A percentile compares a stretch with the other conserved stretches of the same genome.
Conservation (phyloP, 1,139 yeast species). For the Lodderomyces parapsilosis region DNA sequence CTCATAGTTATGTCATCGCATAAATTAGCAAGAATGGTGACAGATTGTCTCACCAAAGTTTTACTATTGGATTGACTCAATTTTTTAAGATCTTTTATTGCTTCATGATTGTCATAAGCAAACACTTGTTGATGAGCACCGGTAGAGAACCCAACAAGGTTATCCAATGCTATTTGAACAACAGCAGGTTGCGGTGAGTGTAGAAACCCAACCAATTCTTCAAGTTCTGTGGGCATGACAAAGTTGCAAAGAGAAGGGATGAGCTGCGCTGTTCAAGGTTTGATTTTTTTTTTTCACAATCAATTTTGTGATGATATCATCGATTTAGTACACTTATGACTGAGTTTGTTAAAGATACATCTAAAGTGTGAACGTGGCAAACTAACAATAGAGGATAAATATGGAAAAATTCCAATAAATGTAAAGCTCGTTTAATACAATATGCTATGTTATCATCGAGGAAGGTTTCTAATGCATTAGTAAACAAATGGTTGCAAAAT, state of each 20-base stretch:
- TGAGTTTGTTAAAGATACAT: background rate
- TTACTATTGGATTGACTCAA: slow-evolving; percentile 47
- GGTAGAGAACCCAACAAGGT: slow-evolving; percentile 78
- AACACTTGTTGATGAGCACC: slow-evolving; percentile 68
- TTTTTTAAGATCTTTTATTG: slow-evolving; percentile 71
- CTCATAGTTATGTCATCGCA: slow-evolving; percentile 72
- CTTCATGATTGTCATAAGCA: slow-evolving; percentile 65
- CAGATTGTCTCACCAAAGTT: slow-evolving; percentile 62
- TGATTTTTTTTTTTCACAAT: slow-evolving; percentile 4
- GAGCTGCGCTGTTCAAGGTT: too few relatives aligned
- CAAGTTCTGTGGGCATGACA: slow-evolving; percentile 58
- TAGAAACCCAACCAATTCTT: slow-evolving; percentile 75
- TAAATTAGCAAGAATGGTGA: slow-evolving; percentile 78
- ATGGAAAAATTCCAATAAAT: too few relatives aligned
- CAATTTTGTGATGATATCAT: slow-evolving; percentile 3
- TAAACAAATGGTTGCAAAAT: too few relatives aligned
- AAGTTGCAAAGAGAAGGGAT: too few relatives aligned
- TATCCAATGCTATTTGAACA: slow-evolving; percentile 80
- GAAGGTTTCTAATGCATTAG: too few relatives aligned
- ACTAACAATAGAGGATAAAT: too few relatives aligned
- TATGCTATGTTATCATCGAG: too few relatives aligned
- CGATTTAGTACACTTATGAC: background rate
- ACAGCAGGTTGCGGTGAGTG: slow-evolving; percentile 84
- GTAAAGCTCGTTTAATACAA: too few relatives aligned
- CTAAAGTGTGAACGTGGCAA: too few relatives aligned